phyloP scores from a whole-genome alignment of 2,329 filamentous ascomycete genomes.

The Stenocarpella maydis region DNA sequence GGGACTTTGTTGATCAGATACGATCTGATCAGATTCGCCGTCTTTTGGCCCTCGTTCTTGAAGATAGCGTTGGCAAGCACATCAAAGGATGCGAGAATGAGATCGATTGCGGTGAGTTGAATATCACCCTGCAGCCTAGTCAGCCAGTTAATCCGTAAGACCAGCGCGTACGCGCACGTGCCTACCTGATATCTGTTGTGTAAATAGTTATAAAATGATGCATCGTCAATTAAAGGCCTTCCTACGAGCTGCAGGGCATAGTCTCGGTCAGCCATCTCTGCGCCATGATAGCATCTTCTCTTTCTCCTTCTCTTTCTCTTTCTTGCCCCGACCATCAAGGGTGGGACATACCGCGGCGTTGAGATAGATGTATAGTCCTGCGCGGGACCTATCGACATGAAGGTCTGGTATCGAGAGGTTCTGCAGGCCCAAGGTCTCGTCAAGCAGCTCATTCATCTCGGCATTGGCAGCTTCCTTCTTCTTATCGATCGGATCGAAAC shows the following conservation, averaged over 20 bases:
- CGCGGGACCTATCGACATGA: slow-evolving; percentile 77
- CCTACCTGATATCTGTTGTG: slow-evolving; percentile 83
- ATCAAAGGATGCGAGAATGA: slow-evolving; percentile 90
- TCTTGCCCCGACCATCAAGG: not conserved
- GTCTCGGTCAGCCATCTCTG: not conserved
- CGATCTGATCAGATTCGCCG: slow-evolving; percentile 80
- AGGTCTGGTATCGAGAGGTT: slow-evolving; percentile 68
- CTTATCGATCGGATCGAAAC: slow-evolving; percentile 63
- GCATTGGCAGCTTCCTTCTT: slow-evolving; percentile 58
- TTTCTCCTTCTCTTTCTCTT: too few species aligned
- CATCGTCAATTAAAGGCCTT: slow-evolving; percentile 84
- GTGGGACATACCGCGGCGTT: slow-evolving; percentile 72
- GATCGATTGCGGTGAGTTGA: slow-evolving; percentile 78
- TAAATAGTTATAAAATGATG: slow-evolving; percentile 78
- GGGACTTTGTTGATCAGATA: slow-evolving; percentile 80
- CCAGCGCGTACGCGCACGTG: not conserved
- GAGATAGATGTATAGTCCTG: slow-evolving; percentile 85
- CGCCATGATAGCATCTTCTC: slow-evolving; percentile 42
- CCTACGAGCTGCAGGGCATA: slow-evolving; percentile 70
- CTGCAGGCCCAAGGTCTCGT: slow-evolving; percentile 64
- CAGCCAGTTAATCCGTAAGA: slow-evolving; percentile 37
- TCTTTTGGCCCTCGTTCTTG: slow-evolving; percentile 61
- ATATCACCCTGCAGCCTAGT: slow-evolving; percentile 69
- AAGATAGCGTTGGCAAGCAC: slow-evolving; percentile 88
- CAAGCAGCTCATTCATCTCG: slow-evolving; percentile 65